Evolutionary conservation across 495 filamentous ascomycete genomes (phyloP), one percentile per base, ranked within the genome.

Genomic region (Tetracladium marchalianum): DNA sequence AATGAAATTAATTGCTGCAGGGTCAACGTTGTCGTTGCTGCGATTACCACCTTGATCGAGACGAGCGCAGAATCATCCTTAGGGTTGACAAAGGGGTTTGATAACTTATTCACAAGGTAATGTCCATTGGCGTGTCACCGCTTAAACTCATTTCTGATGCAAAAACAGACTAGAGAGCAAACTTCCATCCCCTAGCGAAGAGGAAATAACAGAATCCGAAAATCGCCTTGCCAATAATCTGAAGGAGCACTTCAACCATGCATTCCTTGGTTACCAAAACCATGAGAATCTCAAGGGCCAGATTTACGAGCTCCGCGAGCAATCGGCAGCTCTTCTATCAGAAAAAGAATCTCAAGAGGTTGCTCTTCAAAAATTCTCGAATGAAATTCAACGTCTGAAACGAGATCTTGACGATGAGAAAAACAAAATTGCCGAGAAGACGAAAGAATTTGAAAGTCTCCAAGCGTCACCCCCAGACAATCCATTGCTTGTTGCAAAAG

Each of bases 351-450:
- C 35, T 12, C 17, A 2, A 10, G 49, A 55, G 12, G 18, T 15
- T 13, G 48, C 54, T 18, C 16, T 47, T 13, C 51, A 60, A 37
- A 35, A 9, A 35, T 32, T 56, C 5, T 31, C 36, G 9, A 43
- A 34, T 5, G 50, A 59, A 17, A 42, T 58, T 31, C 52, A 60
- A 10, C 24, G 33, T 9, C 41, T 61, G 6, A 52, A 57, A 39
- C 39, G 50, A 19, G 57, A 66, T 10, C 18, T 65, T 34, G 11
- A 45, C 1, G 45, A 52, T 22, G 52, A 44, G 46, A 36, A 41
- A 31, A 44, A 37, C 31, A 43, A 46, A 10, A 39, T 55, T 9
- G 43, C 34, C 8, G 38, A 48, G 11, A 52, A 59, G 31, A 43
- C 11, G 10, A 27, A 46, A 27, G 53, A 58, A 33, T 52, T 52